phyloP scores from a whole-genome alignment of 331 rosid genomes.

The Prunus yedoensis region DNA sequence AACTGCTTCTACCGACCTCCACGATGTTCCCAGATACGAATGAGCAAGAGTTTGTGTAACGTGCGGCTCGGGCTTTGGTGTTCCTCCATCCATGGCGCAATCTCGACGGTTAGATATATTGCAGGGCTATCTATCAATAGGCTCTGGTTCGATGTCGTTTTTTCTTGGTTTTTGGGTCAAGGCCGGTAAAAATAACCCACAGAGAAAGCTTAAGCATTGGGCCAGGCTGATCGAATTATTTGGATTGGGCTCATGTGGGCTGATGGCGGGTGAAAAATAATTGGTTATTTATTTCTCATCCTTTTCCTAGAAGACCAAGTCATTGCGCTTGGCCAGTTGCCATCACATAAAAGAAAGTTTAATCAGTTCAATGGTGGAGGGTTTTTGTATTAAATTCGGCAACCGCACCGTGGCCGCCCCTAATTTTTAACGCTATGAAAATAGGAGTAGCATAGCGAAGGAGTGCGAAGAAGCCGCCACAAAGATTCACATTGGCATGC shows the following conservation, averaged over 20 bases:
- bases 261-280: too few relatives aligned
- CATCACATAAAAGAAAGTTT: too few relatives aligned
- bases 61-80: not conserved
- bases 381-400: not conserved
- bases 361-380: too few relatives aligned
- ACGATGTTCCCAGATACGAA: not conserved
- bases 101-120: not conserved
- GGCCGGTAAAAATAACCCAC: too few relatives aligned
- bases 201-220: not conserved
- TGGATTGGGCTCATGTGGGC: not conserved
- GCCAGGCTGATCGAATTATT: not conserved
- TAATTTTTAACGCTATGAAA: not conserved
- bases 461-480: conserved; percentile 28
- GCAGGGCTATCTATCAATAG: not conserved
- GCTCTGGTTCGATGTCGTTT: too few relatives aligned
- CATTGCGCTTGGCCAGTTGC: too few relatives aligned
- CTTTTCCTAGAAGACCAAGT: too few relatives aligned
- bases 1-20: conserved; percentile 16
- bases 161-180: too few relatives aligned
- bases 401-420: not conserved
- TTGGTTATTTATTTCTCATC: too few relatives aligned
- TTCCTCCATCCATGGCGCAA: not conserved
- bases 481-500: conserved; percentile 23
- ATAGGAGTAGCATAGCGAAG: not conserved
- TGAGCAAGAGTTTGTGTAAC: not conserved